phyloP scores from a whole-genome alignment of 495 filamentous ascomycete genomes.

The Pyrenula aspistea region DNA sequence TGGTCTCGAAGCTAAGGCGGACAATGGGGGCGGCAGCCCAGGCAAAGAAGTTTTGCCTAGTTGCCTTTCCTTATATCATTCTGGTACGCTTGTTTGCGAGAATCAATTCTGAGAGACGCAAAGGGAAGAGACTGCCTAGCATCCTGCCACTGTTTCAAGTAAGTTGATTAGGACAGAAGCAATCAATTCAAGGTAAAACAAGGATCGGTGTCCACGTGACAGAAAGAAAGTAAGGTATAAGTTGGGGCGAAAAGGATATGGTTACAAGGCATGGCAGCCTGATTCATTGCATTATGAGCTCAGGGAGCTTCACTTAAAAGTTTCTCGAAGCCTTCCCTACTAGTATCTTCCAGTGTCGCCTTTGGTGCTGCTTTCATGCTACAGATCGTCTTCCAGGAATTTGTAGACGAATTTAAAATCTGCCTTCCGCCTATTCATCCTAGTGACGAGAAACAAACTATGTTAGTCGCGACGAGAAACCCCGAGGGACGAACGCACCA shows the following conservation, averaged over 20 bases:
- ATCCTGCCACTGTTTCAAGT: too few species aligned
- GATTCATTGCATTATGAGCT: slow-evolving; percentile 1
- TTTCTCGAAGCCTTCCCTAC: slow-evolving; percentile 3
- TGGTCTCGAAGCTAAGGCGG: not conserved
- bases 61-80: too few species aligned
- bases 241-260: not conserved
- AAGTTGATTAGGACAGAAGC: too few species aligned
- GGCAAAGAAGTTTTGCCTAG: not conserved
- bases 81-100: too few species aligned
- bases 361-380: slow-evolving; percentile 4
- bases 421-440: slow-evolving; percentile 98
- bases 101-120: too few species aligned
- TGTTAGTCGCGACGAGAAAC: slow-evolving; percentile 3
- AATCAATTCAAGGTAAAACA: too few species aligned
- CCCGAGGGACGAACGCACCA: slow-evolving; percentile 57
- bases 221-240: too few species aligned
- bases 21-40: not conserved
- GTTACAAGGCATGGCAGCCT: not conserved
- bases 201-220: too few species aligned
- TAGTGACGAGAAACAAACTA: slow-evolving; percentile 20
- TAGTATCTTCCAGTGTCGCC: not conserved
- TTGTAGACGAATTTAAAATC: slow-evolving; percentile 99
- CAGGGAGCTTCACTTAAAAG: not conserved
- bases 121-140: too few species aligned
- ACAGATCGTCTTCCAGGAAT: slow-evolving; percentile 88